Base-by-base conservation (phyloP, 805 yeast genomes). In the Yarrowia sp. region DNA sequence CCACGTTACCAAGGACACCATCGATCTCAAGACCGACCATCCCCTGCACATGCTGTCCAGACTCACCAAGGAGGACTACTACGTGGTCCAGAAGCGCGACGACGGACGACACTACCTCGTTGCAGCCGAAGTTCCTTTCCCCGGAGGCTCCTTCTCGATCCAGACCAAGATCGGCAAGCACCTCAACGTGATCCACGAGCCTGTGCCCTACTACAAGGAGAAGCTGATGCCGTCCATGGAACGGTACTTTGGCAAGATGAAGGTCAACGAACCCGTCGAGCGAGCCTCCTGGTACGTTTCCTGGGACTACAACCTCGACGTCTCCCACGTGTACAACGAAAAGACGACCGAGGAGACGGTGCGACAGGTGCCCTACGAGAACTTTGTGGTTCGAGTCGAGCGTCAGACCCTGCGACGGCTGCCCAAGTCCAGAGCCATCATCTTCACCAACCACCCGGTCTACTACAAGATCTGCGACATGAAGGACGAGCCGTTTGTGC, bases 121-220 rank as follows among this genome's bases (percentile, higher is more conserved):
- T 35, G 92, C 89, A 1, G 90, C 88, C 4, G 90, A 87, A 1
- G 91, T 86, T 36, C 90, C 90, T 6, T 86, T 86, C 71, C 90
- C 91, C 3, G 92, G 92, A 51, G 91, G 91, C 4, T 82, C 86
- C 1, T 86, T 87, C 72, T 77, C 55, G 9, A 32, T 47, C 8
- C 55, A 47, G 66, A 69, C 78, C 63, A 86, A 86, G 66, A 66
- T 87, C 49, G 91, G 91, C 19, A 80, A 78, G 67, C 80, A 79
- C 60, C 71, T 86, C 51, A 90, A 86, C 71, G 75, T 78, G 12
- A 87, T 87, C 64, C 91, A 87, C 67, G 78, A 78, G 12, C 84
- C 80, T 6, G 92, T 86, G 62, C 92, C 92, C 4, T 84, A 85
- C 70, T 86, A 86, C 68, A 78, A 82, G 66, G 83, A 81, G 61